Base-by-base conservation (phyloP, 331 rosid genomes). In the Pyracantha coccinea region DNA sequence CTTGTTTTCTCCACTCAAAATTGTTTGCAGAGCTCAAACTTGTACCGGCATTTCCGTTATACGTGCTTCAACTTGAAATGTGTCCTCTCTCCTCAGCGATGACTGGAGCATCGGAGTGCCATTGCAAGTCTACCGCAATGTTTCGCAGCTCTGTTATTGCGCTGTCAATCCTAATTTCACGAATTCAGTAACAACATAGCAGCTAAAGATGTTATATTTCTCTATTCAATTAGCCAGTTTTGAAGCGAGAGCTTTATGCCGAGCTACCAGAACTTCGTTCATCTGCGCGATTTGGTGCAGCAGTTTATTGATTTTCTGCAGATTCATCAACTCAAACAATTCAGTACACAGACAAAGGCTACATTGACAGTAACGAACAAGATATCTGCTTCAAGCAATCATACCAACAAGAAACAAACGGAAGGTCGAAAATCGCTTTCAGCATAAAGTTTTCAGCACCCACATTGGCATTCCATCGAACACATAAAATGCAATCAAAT, bases 241-340 rank as follows among this genome's bases (percentile, higher is more conserved):
- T 2, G 85, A 81, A 25, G 77, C 61, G 29, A 66, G 62, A 69
- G 4, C 50, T 70, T 16, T 74, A 65, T 83, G 80, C 53, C 71
- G 83, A 68, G 75, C 75, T 41, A 78, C 50, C 63, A 83, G 75
- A 5, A 83, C 72, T 65, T 83, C 75, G 6, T 82, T 82, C 66
- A 82, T 9, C 45, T 71, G 74, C 14, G 75, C 75, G 60, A 82
- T 78, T 64, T 82, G 83, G 70, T 68, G 71, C 79, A 82, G 45
- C 5, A 82, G 75, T n/a, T 75, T 20, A 70, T 23, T 69, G 15
- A 78, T 82, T 59, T 78, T 82, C 86, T 82, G 83, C 80, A 78
- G 16, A 64, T 47, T 2, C 59, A 69, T 1, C 50, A 57, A 45
- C 53, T 65, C 50, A 33, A 24, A 55, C 20, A 33, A 61, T 3